These are phyloP conservation scores for Xylogone sp. DNA, from an alignment of 2,329 filamentous ascomycete species.

Conservation along the genomic window DNA sequence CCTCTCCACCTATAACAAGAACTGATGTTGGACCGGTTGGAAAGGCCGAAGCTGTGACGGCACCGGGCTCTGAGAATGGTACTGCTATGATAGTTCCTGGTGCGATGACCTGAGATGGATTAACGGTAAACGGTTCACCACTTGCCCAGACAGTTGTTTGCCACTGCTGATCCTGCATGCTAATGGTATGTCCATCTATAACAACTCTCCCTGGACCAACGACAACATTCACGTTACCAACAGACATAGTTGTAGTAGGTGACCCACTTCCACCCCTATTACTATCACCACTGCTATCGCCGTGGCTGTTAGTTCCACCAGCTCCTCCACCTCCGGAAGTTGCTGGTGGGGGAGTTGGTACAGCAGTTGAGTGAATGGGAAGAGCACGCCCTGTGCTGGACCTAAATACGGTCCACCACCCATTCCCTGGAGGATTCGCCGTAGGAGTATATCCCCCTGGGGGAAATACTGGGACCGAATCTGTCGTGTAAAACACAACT, in stretches of 20 bases:
- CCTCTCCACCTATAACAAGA: conserved; percentile 16
- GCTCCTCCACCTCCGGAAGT: background rate
- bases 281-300: background rate
- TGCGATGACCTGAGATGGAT: conserved; percentile 20
- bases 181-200: conserved; percentile 18
- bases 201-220: conserved; percentile 16
- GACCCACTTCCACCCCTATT: background rate
- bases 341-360: background rate
- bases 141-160: conserved; percentile 16
- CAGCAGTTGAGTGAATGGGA: background rate
- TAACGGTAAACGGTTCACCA: conserved; percentile 21
- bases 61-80: conserved; percentile 11
- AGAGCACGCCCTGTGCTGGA: background rate
- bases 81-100: conserved; percentile 16
- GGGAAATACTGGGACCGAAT: conserved; percentile 7
- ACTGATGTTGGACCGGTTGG: conserved; percentile 19
- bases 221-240: conserved; percentile 16
- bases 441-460: too few species aligned
- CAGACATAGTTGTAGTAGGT: conserved; percentile 7
- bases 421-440: background rate
- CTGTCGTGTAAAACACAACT: conserved; percentile 12
- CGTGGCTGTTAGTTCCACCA: background rate
- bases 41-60: conserved; percentile 4
- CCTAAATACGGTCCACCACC: background rate
- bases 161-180: conserved; percentile 20